Evolutionary conservation across 73 alveolate genomes (phyloP), one percentile per base, ranked within the genome.

Genomic region (Symbiodinium natans): DNA sequence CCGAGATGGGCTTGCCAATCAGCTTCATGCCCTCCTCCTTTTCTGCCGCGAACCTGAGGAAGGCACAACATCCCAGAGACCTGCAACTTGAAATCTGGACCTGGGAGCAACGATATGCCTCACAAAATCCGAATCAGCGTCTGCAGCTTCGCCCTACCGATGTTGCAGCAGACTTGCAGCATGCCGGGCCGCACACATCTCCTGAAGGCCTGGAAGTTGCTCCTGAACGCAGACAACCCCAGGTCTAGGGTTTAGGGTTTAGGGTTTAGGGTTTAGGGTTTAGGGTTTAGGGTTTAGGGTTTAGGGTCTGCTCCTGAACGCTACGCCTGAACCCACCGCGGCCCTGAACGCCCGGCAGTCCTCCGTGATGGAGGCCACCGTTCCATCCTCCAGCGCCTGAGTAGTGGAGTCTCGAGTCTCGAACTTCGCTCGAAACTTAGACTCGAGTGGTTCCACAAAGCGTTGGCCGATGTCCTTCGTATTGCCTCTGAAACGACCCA

Each of bases 371-470:
- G 93, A 75, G 21, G 59, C 93, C 40, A 86, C 59, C 41, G 93
- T 86, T 38, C 93, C 93, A 86, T 86, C 93, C 38, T 86, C 93
- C 82, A 86, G 59, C 31, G 93, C 93, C 93, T 86, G 82, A 46
- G 46, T 48, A 77, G 31, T 13, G 38, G 1, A 19, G 83, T 39
- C 10, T 21, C 83, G 17, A 39, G 71, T 52, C 19, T 52, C 71
- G 71, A 13, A 13, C 71, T 19, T 19, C 27, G 27, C n/a, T n/a
- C n/a, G n/a, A n/a, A n/a, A n/a, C n/a, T n/a, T n/a, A n/a, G n/a
- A n/a, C n/a, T n/a, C n/a, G n/a, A n/a, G n/a, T n/a, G n/a, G n/a
- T n/a, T n/a, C n/a, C n/a, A n/a, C n/a, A n/a, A n/a, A n/a, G n/a
- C n/a, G n/a, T n/a, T n/a, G n/a, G n/a, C n/a, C n/a, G n/a, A n/a